These are phyloP conservation scores for Aspergillus sp. DNA, from an alignment of 2,329 filamentous ascomycete species.

Conservation along the genomic window DNA sequence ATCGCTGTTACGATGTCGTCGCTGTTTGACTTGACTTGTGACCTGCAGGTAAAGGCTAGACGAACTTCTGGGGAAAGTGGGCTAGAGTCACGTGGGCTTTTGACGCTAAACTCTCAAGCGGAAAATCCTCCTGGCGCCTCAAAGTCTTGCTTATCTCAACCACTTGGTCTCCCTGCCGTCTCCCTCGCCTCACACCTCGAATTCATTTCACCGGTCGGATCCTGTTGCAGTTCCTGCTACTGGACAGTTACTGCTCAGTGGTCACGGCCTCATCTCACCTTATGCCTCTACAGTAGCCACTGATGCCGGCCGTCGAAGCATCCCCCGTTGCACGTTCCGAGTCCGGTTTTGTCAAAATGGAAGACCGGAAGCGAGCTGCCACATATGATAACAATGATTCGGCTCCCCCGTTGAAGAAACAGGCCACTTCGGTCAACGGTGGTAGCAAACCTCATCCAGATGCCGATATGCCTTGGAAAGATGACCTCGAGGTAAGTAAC, in stretches of 20 bases:
- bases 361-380: slow-evolving; percentile 97
- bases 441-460: slow-evolving; percentile 66
- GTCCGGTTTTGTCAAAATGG: slow-evolving; percentile 87
- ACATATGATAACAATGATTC: slow-evolving; percentile 78
- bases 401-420: slow-evolving; percentile 87
- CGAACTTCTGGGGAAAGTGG: slow-evolving; percentile 37
- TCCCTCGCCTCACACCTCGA: slow-evolving; percentile 24
- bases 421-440: slow-evolving; percentile 78
- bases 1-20: slow-evolving; percentile 8
- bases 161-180: slow-evolving; percentile 31
- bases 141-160: slow-evolving; percentile 36
- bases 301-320: slow-evolving; percentile 86
- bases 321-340: slow-evolving; percentile 76
- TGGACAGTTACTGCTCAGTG: slow-evolving; percentile 41
- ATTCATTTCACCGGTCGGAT: slow-evolving; percentile 26
- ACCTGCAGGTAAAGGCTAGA: slow-evolving; percentile 28
- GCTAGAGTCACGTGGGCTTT: slow-evolving; percentile 44
- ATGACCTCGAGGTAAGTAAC: slow-evolving; percentile 72
- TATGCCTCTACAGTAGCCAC: slow-evolving; percentile 58
- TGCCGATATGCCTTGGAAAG: slow-evolving; percentile 71
- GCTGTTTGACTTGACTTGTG: slow-evolving; percentile 13
- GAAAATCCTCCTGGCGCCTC: slow-evolving; percentile 49
- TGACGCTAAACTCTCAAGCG: slow-evolving; percentile 39
- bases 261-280: slow-evolving; percentile 35
- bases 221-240: slow-evolving; percentile 32